phyloP scores from a whole-genome alignment of 2,329 filamentous ascomycete genomes.

The Diplodia sapinea region DNA sequence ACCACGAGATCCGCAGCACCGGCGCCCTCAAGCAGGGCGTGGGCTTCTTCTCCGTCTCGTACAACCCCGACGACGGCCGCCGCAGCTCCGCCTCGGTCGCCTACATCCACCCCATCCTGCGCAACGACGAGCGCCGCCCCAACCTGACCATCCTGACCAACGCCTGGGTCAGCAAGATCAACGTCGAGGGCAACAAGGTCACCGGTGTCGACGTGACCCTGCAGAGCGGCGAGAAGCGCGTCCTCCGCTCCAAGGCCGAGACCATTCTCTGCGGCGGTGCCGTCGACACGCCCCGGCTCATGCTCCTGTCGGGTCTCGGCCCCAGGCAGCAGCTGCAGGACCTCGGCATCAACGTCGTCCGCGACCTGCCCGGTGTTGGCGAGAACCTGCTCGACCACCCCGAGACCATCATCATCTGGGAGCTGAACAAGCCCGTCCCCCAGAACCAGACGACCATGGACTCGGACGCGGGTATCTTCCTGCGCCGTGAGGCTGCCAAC shows the following conservation, averaged over 20 bases:
- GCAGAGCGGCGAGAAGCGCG: conserved; percentile 62
- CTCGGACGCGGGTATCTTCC: conserved; percentile 86
- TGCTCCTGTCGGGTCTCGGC: conserved; percentile 59
- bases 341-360: conserved; percentile 60
- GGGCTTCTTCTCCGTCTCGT: conserved; percentile 89
- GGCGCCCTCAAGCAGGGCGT: conserved; percentile 77
- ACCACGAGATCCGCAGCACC: conserved; percentile 76
- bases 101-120: conserved; percentile 89
- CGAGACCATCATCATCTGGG: conserved; percentile 73
- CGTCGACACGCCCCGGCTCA: conserved; percentile 76
- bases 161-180: conserved; percentile 83
- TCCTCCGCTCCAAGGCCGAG: conserved; percentile 69
- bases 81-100: conserved; percentile 87
- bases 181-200: conserved; percentile 71
- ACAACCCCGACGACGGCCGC: conserved; percentile 86
- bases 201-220: conserved; percentile 75
- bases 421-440: conserved; percentile 79
- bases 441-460: conserved; percentile 87
- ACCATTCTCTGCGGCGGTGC: conserved; percentile 81
- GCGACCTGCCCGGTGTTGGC: conserved; percentile 66
- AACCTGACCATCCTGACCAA: conserved; percentile 88
- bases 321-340: conserved; percentile 55
- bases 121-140: conserved; percentile 78
- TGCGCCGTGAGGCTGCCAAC: conserved; percentile 76
- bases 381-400: conserved; percentile 70